These are phyloP conservation scores for Vitis labrusca DNA, from an alignment of 164 flowering plant genomes.

Conservation along the genomic window DNA sequence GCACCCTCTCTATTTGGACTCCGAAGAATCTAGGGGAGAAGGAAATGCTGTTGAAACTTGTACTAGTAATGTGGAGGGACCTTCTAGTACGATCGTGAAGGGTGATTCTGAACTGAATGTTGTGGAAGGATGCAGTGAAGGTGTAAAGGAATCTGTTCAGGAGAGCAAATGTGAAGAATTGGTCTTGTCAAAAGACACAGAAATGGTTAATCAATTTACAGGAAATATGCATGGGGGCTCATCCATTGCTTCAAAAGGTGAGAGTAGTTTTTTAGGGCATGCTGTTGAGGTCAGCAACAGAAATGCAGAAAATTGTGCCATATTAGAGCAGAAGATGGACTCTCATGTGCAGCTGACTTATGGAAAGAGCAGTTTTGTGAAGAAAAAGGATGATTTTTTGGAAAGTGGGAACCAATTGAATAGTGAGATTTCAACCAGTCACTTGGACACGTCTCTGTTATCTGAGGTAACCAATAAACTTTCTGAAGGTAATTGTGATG, in stretches of 20 bases:
- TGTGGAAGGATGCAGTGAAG: slow-evolving; percentile 19
- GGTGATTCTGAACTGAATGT: slow-evolving; percentile 16
- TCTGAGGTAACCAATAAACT: slow-evolving; percentile 14
- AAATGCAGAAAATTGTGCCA: slow-evolving; percentile 7
- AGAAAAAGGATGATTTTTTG: slow-evolving; percentile 7
- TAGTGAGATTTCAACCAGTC: slow-evolving; percentile 11
- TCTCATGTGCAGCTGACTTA: slow-evolving; percentile 3
- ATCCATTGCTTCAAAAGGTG: slow-evolving; percentile 8
- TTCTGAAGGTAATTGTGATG: slow-evolving; percentile 12
- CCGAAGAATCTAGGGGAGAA: slow-evolving; percentile 15
- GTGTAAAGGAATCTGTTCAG: slow-evolving; percentile 13
- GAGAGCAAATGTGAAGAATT: slow-evolving; percentile 11
- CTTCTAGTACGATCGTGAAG: slow-evolving; percentile 2
- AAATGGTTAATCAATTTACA: slow-evolving; percentile 17
- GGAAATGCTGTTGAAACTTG: slow-evolving; percentile 14
- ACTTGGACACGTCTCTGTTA: slow-evolving; percentile 18
- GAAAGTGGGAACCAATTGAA: slow-evolving; percentile 10
- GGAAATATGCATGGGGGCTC: slow-evolving; percentile 13
- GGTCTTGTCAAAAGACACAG: slow-evolving; percentile 13
- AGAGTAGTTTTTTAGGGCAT: slow-evolving; percentile 13
- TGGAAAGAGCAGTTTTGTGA: slow-evolving; percentile 1
- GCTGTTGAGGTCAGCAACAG: slow-evolving; percentile 12
- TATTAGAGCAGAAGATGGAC: slow-evolving; percentile 11
- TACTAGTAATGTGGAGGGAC: slow-evolving; percentile 7
- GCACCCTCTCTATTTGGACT: slow-evolving; percentile 10